Conservation (phyloP, 2,329 filamentous ascomycete genomes). For the Tricladium varicosporioides region DNA sequence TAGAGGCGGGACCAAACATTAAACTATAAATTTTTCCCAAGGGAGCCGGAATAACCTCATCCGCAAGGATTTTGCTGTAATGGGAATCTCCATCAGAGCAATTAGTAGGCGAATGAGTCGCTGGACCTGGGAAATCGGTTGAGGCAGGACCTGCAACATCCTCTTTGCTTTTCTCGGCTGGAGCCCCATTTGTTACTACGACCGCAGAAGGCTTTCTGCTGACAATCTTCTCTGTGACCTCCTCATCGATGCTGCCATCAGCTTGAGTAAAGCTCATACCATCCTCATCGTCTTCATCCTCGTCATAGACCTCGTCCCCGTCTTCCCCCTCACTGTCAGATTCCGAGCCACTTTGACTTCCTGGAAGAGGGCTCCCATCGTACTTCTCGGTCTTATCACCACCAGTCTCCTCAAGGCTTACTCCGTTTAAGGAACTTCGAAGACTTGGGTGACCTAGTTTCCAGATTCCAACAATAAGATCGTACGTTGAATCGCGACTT, state of each 20-base stretch:
- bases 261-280: conserved; percentile 53
- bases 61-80: conserved; percentile 80
- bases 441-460: conserved; percentile 92
- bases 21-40: conserved; percentile 88
- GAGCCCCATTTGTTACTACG: conserved; percentile 42
- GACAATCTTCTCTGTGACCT: conserved; percentile 59
- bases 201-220: conserved; percentile 71
- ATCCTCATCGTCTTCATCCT: conserved; percentile 75
- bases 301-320: conserved; percentile 73
- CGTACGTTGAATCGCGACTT: conserved; percentile 92
- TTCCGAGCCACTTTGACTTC: conserved; percentile 52
- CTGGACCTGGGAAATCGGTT: conserved; percentile 80
- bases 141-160: conserved; percentile 41
- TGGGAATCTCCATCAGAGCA: conserved; percentile 77
- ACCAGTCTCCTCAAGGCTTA: conserved; percentile 74
- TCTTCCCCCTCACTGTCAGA: conserved; percentile 56
- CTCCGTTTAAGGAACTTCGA: conserved; percentile 87
- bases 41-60: conserved; percentile 83
- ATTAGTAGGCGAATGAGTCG: conserved; percentile 77
- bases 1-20: conserved; percentile 79
- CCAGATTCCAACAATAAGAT: conserved; percentile 97
- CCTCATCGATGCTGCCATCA: conserved; percentile 40
- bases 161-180: conserved; percentile 51
- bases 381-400: conserved; percentile 88
- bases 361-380: conserved; percentile 44